Evolutionary conservation across 306 rosid genomes (phyloP), one percentile per base, ranked within the genome.

Genomic region (Bauhinia variegata): DNA sequence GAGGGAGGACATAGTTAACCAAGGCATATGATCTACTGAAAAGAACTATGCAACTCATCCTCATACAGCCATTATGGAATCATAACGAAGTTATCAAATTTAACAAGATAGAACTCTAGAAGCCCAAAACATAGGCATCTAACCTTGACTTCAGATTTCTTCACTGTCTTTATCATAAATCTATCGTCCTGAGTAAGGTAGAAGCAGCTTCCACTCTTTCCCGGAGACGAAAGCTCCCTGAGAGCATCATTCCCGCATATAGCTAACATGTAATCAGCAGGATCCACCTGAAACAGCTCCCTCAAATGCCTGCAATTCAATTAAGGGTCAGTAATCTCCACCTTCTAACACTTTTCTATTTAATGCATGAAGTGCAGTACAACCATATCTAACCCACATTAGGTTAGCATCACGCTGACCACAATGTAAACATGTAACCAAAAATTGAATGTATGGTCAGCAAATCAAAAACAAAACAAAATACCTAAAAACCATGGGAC

Each of bases 121-220:
- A 66, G 73, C 38, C 18, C 39, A 79, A 9, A 54, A 15, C 30
- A 42, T 16, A 34, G 65, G 65, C 46, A 60, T 65, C 81, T 10
- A 75, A 95, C 99, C 99, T 95, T 95, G 87, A 90, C 97, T 85
- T 95, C 97, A 0, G 96, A 95, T 74, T 90, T 90, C 82, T 86
- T 95, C 78, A 95, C 97, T 0, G 97, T 95, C 77, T 95, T 95
- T 11, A 95, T 90, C 92, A 95, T 95, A 63, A 88, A 95, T 46
- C 97, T 85, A 73, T 90, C 97, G 38, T 95, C 99, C 55, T 95
- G 97, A 6, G 99, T 95, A 63, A 95, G 74, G 81, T 95, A 95
- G 80, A 95, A 95, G 75, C 68, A 75, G 70, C 99, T 88, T 68
- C 99, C 97, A 54, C 99, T 95, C 83, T 95, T 90, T 43, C 99